Conservation (phyloP, 2,329 filamentous ascomycete species). For the Ophiocordyceps camponoti-saundersi region DNA sequence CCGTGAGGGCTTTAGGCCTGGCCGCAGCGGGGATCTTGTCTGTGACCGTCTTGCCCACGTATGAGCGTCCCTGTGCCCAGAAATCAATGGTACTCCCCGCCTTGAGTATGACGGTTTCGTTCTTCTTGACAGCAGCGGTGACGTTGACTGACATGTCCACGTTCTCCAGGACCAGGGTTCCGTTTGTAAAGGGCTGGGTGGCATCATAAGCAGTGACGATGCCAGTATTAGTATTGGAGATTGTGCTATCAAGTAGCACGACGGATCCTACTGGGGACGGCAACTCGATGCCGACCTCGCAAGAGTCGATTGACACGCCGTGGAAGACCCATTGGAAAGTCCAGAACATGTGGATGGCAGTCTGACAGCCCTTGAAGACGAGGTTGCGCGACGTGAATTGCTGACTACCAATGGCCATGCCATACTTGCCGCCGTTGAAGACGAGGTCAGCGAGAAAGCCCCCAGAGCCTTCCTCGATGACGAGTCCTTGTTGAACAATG, state of each 20-base stretch:
- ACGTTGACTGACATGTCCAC: slow-evolving; percentile 58
- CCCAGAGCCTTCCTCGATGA: slow-evolving; percentile 73
- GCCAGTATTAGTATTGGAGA: slow-evolving; percentile 60
- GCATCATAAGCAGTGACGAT: slow-evolving; percentile 3
- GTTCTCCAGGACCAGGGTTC: slow-evolving; percentile 55
- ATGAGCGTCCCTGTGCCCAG: slow-evolving; percentile 68
- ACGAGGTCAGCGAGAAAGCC: slow-evolving; percentile 70
- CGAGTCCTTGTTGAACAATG: slow-evolving; percentile 61
- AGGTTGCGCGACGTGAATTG: slow-evolving; percentile 77
- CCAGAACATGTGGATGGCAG: slow-evolving; percentile 81
- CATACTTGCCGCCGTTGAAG: slow-evolving; percentile 68
- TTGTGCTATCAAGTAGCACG: slow-evolving; percentile 62
- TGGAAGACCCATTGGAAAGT: slow-evolving; percentile 80
- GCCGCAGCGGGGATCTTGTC: slow-evolving; percentile 30
- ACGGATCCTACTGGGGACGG: slow-evolving; percentile 64
- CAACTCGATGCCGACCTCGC: slow-evolving; percentile 65
- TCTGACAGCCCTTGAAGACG: slow-evolving; percentile 67
- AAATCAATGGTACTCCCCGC: slow-evolving; percentile 53
- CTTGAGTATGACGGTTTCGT: slow-evolving; percentile 44
- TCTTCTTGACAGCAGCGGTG: slow-evolving; percentile 45
- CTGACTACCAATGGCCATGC: slow-evolving; percentile 69
- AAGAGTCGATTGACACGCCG: slow-evolving; percentile 56
- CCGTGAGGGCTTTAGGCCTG: slow-evolving; percentile 53
- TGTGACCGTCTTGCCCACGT: slow-evolving; percentile 45
- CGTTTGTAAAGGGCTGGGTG: not conserved